These are phyloP conservation scores for Nymphaea colorata DNA, from an alignment of 164 flowering plant species.

Conservation along the genomic window DNA sequence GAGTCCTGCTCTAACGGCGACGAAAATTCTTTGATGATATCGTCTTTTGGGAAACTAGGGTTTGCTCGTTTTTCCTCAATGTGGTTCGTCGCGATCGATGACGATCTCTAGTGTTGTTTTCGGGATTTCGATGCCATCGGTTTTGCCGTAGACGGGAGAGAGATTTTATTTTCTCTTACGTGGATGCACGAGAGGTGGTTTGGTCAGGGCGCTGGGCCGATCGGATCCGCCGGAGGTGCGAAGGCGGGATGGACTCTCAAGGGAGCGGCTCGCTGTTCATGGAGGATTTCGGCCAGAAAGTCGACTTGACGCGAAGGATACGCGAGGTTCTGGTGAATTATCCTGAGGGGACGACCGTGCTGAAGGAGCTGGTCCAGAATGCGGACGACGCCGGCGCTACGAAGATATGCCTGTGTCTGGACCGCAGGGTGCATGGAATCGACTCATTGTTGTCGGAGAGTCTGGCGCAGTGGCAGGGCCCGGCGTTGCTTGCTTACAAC, in stretches of 20 bases:
- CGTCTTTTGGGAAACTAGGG: no score
- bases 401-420: constrained; percentile 65
- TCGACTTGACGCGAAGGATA: constrained; percentile 91
- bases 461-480: constrained; percentile 83
- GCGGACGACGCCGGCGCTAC: constrained; percentile 98
- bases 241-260: constrained; percentile 11
- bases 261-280: constrained; percentile 29
- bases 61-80: no score
- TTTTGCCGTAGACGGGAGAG: no score
- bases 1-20: no score
- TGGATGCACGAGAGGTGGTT: no score
- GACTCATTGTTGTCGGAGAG: constrained; percentile 41
- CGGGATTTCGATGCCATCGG: no score
- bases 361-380: constrained; percentile 88
- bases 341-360: constrained; percentile 90
- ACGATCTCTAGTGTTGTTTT: no score
- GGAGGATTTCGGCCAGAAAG: constrained; percentile 96
- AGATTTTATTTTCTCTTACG: no score
- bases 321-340: constrained; percentile 83
- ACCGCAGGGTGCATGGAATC: constrained; percentile 53
- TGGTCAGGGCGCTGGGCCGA: no score
- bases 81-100: no score
- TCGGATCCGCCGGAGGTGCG: no score
- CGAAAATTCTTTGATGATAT: no score
- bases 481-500: constrained; percentile 69